These are phyloP conservation scores for Boletus reticuloceps DNA, from an alignment of 768 basidiomycete genomes.

Conservation along the genomic window DNA sequence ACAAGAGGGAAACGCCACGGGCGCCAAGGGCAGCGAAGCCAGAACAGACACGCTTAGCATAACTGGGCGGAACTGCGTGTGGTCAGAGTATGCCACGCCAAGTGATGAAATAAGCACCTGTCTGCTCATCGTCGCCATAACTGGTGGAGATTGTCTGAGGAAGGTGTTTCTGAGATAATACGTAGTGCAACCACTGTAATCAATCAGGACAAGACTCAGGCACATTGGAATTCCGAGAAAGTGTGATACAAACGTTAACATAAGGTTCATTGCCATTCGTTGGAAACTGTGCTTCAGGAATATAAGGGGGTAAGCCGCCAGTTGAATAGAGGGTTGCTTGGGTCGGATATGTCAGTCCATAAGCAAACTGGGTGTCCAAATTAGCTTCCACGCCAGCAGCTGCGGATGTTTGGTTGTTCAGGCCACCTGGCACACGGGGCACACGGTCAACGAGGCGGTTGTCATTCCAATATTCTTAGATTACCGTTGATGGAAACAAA, in stretches of 20 bases:
- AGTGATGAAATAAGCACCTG: conserved; percentile 37
- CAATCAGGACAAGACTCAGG: background rate
- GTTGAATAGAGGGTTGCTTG: conserved; percentile 61
- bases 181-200: conserved; percentile 57
- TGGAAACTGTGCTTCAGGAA: conserved; percentile 41
- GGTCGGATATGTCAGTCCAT: conserved; percentile 62
- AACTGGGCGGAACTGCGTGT: conserved; percentile 49
- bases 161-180: conserved; percentile 42
- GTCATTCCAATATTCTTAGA: conserved; percentile 28
- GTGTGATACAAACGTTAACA: conserved; percentile 30
- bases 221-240: background rate
- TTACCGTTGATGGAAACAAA: conserved; percentile 56
- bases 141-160: conserved; percentile 69
- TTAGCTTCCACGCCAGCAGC: conserved; percentile 63
- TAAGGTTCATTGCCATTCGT: conserved; percentile 51
- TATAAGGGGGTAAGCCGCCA: conserved; percentile 58
- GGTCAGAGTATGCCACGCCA: background rate
- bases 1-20: conserved; percentile 62
- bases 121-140: conserved; percentile 72
- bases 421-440: conserved; percentile 42
- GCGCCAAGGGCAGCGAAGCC: conserved; percentile 67
- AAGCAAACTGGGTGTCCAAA: conserved; percentile 66
- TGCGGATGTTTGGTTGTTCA: conserved; percentile 53
- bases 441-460: conserved; percentile 6
- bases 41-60: conserved; percentile 55